phyloP scores from a whole-genome alignment of 129 eudicot species.

The Helianthus tuberosus region DNA sequence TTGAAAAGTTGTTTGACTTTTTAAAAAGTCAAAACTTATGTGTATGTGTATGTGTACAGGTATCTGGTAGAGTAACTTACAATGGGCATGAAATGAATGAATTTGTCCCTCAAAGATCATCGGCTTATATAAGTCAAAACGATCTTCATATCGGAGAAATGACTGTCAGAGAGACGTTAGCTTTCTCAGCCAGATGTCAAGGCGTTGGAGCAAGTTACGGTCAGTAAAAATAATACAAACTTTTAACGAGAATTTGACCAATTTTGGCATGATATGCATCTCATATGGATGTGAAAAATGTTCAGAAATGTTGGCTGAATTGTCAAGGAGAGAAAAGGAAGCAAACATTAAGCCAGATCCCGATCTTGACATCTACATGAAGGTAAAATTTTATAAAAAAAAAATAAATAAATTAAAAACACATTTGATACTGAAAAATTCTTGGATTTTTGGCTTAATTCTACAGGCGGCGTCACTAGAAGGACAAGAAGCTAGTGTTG shows the following conservation, averaged over 20 bases:
- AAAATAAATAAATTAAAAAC: not conserved
- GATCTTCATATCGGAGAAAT: constrained; percentile 77
- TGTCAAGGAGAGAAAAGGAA: constrained; percentile 71
- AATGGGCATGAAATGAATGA: constrained; percentile 66
- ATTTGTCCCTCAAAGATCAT: constrained; percentile 69
- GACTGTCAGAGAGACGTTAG: constrained; percentile 77
- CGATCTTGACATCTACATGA: constrained; percentile 75
- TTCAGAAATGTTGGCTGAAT: constrained; percentile 65
- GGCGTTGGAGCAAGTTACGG: constrained; percentile 82
- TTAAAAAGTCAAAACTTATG: not conserved
- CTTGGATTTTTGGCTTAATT: constrained; percentile 1
- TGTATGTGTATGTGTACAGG: constrained; percentile 27
- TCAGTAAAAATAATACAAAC: constrained; percentile 34
- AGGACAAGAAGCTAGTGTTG: constrained; percentile 69
- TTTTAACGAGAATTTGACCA: constrained; percentile 15
- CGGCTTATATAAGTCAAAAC: constrained; percentile 74
- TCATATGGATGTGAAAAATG: constrained; percentile 9
- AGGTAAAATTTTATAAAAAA: constrained; percentile 34
- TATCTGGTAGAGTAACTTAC: constrained; percentile 64
- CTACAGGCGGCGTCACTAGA: constrained; percentile 69
- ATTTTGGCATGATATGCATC: not conserved
- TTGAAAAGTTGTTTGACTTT: not conserved
- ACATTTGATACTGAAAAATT: not conserved
- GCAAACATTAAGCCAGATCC: constrained; percentile 72
- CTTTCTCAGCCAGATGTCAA: constrained; percentile 76